phyloP scores from a whole-genome alignment of 2,329 filamentous ascomycete genomes.

The Elsinoe arachidis region DNA sequence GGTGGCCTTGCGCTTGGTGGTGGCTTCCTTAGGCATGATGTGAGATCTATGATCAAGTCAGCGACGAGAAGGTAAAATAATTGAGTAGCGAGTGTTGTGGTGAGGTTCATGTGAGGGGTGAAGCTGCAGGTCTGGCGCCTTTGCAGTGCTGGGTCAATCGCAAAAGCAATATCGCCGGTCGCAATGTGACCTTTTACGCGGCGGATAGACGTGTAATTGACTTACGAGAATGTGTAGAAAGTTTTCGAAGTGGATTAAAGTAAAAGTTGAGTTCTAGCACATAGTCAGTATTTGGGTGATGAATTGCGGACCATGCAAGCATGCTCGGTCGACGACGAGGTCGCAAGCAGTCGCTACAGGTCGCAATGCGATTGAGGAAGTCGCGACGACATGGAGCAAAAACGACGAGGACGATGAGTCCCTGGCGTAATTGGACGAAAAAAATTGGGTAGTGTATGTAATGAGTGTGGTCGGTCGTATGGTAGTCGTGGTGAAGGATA shows the following conservation, averaged over 20 bases:
- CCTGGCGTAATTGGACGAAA: conserved; percentile 1
- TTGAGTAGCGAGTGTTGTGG: background rate
- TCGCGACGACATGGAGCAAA: conserved; percentile 8
- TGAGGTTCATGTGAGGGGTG: background rate
- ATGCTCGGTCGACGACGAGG: conserved; percentile 8
- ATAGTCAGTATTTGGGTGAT: conserved; percentile 6
- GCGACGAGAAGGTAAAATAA: background rate
- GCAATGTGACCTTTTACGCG: background rate
- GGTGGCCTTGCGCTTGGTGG: conserved; percentile 51
- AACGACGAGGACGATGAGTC: conserved; percentile 5
- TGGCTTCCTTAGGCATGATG: conserved; percentile 60
- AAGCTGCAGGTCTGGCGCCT: background rate
- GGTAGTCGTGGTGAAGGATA: background rate
- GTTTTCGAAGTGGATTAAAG: background rate
- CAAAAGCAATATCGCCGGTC: background rate
- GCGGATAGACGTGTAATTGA: conserved; percentile 3
- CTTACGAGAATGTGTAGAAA: background rate
- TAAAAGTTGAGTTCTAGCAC: background rate
- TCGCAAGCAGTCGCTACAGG: conserved; percentile 1
- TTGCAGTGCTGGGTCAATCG: background rate
- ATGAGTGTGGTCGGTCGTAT: background rate
- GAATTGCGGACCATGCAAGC: background rate
- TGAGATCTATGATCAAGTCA: background rate
- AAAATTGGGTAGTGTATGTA: conserved; percentile 11
- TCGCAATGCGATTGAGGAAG: background rate